A percentile compares a stretch with the other conserved stretches of the same genome.
These are phyloP conservation scores for Penicillium italicum DNA, from an alignment of 2,329 filamentous ascomycete genomes.

Conservation along the genomic window DNA sequence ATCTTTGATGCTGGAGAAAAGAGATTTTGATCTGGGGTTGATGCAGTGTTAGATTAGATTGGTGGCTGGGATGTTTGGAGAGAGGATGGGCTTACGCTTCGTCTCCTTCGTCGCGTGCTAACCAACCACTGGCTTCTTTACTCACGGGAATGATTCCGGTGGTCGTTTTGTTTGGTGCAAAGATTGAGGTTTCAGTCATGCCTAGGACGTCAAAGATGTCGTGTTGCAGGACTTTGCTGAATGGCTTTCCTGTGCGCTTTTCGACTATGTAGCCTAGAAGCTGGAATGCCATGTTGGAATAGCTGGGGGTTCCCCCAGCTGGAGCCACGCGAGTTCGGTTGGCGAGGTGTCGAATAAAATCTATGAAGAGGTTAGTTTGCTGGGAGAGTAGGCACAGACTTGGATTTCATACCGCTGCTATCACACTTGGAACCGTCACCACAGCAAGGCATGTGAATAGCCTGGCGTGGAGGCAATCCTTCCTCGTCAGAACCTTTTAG, in stretches of 20 bases:
- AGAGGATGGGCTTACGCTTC: neutral
- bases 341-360: neutral
- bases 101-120: neutral
- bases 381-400: no score
- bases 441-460: neutral
- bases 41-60: neutral
- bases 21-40: neutral
- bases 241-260: neutral
- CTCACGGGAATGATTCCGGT: neutral
- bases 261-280: conserved; percentile 40
- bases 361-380: neutral
- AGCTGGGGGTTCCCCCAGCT: conserved; percentile 27
- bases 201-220: neutral
- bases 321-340: neutral
- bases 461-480: neutral
- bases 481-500: neutral
- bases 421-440: neutral
- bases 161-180: neutral
- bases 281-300: conserved; percentile 41
- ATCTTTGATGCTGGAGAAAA: neutral
- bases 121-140: neutral
- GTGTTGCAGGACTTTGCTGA: neutral
- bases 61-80: neutral
- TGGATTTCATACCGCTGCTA: neutral
- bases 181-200: neutral